Evolutionary conservation across 2,329 filamentous ascomycete genomes (phyloP), one percentile per base, ranked within the genome.

Genomic region (Pyrenochaeta sp.): DNA sequence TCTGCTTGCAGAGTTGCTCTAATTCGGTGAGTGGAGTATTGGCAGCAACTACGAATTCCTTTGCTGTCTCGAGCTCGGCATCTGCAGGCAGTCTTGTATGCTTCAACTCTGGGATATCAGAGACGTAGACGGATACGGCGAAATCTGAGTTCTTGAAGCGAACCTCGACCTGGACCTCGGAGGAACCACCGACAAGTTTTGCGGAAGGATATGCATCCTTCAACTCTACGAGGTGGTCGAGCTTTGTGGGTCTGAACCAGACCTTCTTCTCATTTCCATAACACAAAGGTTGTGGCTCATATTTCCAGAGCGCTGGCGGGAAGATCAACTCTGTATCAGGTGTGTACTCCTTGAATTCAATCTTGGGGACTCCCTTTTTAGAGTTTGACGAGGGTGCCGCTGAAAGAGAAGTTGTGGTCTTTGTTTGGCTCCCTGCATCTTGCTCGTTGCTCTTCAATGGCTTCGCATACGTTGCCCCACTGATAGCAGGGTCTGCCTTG

Each of bases 71-170:
- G 2, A 69, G 53, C 22, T 66, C 61, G 3, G 58, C 51, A 14
- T 67, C 59, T 13, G 50, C 30, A 0, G 61, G 67, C 1, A 68
- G 13, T 14, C 45, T 59, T 67, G 60, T 89, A 81, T 23, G 89
- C 84, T 88, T 82, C 46, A 97, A 74, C 70, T 96, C 93, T 2
- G 88, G 77, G 46, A 97, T 96, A 64, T 97, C 93, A 2, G 92
- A 91, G 6, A 96, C 87, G 57, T 88, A 97, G 0, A 97, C 89
- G 0, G 91, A 96, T 1, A 90, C 85, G 1, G 88, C 86, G 64
- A 96, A 97, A 58, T 90, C 83, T 71, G 95, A 83, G 2, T 89
- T 90, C 74, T 97, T 97, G 81, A 97, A 97, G 68, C 96, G 96
- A 72, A 96, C 88, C 71, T 97, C 93, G 41, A 97, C 96, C 72